Evolutionary conservation across 1,284 basidiomycete genomes (phyloP).

Genomic region (Vanrija humicola): DNA sequence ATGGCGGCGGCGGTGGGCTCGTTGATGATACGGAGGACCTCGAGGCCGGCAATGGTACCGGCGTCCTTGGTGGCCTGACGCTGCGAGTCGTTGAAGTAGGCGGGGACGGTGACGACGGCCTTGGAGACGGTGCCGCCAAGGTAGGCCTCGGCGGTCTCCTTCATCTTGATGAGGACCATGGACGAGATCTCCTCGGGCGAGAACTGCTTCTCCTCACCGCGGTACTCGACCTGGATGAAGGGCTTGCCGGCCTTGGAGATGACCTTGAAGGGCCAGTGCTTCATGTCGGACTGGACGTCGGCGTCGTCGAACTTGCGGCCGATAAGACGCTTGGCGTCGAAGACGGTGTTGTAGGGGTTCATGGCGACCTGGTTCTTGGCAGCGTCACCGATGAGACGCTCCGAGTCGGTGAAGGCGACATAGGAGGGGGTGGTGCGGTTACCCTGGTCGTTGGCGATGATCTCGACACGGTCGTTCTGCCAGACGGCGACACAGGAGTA

Average conservation of each 20-base stretch:
- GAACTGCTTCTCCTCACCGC: constrained; percentile 59
- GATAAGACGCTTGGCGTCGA: constrained; percentile 96
- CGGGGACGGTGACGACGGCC: constrained; percentile 66
- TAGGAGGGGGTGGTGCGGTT: constrained; percentile 99
- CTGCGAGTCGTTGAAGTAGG: constrained; percentile 68
- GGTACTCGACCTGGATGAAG: constrained; percentile 59
- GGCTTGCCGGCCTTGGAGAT: constrained; percentile 59
- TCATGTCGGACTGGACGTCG: constrained; percentile 61
- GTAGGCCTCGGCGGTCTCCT: constrained; percentile 69
- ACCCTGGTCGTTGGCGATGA: constrained; percentile 95
- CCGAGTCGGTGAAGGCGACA: constrained; percentile 94
- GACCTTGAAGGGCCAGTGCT: constrained; percentile 68
- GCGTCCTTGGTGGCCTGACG: constrained; percentile 62
- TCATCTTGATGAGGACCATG: constrained; percentile 99
- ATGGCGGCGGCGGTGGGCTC: constrained; percentile 57
- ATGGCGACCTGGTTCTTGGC: constrained; percentile 97
- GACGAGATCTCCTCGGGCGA: constrained; percentile 77
- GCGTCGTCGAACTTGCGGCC: constrained; percentile 83
- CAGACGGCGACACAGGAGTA: constrained; percentile 82
- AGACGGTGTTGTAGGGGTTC: constrained; percentile 94
- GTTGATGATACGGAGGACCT: constrained; percentile 68
- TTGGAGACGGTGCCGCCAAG: constrained; percentile 62
- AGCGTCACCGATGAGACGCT: constrained; percentile 94
- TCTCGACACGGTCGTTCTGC: constrained; percentile 96
- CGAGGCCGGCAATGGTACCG: constrained; percentile 61